phyloP scores from a whole-genome alignment of 2,329 filamentous ascomycete species.

The Sphaerulina musiva region DNA sequence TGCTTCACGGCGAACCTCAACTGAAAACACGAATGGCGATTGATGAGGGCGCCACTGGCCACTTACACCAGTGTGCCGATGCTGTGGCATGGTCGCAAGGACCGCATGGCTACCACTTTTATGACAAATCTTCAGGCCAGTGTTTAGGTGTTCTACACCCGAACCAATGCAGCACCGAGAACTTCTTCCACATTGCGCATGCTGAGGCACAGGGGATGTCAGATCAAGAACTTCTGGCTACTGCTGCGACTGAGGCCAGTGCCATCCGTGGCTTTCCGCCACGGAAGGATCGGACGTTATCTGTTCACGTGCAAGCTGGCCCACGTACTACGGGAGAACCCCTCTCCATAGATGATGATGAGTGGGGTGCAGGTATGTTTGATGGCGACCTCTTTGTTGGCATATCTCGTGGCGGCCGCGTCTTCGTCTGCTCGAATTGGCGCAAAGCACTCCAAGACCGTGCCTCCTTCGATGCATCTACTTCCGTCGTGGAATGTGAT shows the following conservation, averaged over 20 bases:
- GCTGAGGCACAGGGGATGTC: conserved; percentile 18
- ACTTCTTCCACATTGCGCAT: conserved; percentile 33
- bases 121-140: conserved; percentile 37
- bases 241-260: neutral
- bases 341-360: conserved; percentile 34
- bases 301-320: conserved; percentile 19
- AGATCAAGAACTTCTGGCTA: conserved; percentile 14
- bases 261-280: neutral
- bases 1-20: conserved; percentile 30
- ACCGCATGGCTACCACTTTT: conserved; percentile 38
- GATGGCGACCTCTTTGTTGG: conserved; percentile 40
- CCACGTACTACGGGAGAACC: conserved; percentile 13
- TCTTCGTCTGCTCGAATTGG: conserved; percentile 44
- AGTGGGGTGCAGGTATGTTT: conserved; percentile 46
- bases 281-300: conserved; percentile 9
- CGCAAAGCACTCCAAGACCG: conserved; percentile 27
- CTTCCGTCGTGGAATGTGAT: conserved; percentile 40
- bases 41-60: conserved; percentile 39
- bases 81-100: conserved; percentile 44
- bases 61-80: conserved; percentile 40
- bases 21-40: conserved; percentile 37
- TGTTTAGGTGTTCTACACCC: conserved; percentile 38
- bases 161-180: conserved; percentile 27
- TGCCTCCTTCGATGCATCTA: conserved; percentile 13
- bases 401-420: conserved; percentile 39